These are phyloP conservation scores for Cephaloascus albidus DNA, from an alignment of 805 yeast genomes.

Conservation along the genomic window DNA sequence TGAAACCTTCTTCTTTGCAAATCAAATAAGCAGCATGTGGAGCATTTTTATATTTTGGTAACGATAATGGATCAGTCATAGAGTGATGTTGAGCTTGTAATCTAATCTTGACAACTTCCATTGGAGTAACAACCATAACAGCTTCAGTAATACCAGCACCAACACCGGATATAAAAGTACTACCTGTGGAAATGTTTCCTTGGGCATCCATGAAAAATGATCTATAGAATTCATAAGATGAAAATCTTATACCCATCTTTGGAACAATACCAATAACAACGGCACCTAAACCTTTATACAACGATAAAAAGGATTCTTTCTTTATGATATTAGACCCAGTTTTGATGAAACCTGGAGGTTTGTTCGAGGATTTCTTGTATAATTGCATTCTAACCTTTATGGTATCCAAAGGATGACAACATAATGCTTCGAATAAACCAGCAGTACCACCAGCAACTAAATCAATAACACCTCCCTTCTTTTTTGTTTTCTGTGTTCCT, in stretches of 20 bases:
- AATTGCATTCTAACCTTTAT: slow-evolving; percentile 97
- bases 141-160: slow-evolving; percentile 98
- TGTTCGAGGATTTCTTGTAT: slow-evolving; percentile 59
- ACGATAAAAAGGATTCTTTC: slow-evolving; percentile 75
- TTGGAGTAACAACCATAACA: slow-evolving; percentile 88
- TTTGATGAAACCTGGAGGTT: slow-evolving; percentile 76
- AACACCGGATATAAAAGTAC: slow-evolving; percentile 86
- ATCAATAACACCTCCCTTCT: slow-evolving; percentile 38
- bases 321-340: slow-evolving; percentile 75
- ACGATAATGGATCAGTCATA: slow-evolving; percentile 70
- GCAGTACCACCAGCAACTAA: slow-evolving; percentile 94
- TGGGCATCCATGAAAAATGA: slow-evolving; percentile 53
- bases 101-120: slow-evolving; percentile 95
- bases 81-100: slow-evolving; percentile 93
- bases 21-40: slow-evolving; percentile 82
- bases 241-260: slow-evolving; percentile 94
- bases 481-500: slow-evolving; percentile 10
- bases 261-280: slow-evolving; percentile 97
- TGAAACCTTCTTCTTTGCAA: slow-evolving; percentile 83
- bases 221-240: slow-evolving; percentile 87
- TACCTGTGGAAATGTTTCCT: slow-evolving; percentile 59
- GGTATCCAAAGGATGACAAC: slow-evolving; percentile 97
- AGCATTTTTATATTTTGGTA: slow-evolving; percentile 86
- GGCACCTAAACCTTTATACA: slow-evolving; percentile 94
- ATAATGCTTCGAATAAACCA: slow-evolving; percentile 93